Evolutionary conservation across 2,329 filamentous ascomycete genomes (phyloP).

Genomic region (Coniochaeta sp.): DNA sequence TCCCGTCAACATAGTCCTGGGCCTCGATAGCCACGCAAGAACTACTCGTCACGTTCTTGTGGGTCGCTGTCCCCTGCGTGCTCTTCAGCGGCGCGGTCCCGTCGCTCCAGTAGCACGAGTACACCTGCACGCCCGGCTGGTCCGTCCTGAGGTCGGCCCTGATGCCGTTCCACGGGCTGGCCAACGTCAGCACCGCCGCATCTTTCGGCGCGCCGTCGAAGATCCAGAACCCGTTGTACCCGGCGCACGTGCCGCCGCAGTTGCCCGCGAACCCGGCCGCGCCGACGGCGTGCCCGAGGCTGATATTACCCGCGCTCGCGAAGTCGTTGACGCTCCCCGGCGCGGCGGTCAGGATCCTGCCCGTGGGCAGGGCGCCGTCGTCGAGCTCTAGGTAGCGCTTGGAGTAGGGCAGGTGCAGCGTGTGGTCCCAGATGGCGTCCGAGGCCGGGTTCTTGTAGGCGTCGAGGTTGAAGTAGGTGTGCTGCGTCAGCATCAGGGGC

Average conservation of each 20-base stretch:
- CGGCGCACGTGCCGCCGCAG: conserved; percentile 59
- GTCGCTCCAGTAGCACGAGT: conserved; percentile 55
- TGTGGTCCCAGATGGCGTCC: conserved; percentile 52
- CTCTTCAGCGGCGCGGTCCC: conserved; percentile 46
- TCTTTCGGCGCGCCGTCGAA: conserved; percentile 32
- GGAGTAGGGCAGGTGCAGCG: conserved; percentile 55
- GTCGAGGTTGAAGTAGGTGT: conserved; percentile 64
- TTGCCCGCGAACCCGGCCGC: conserved; percentile 51
- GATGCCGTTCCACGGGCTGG: conserved; percentile 59
- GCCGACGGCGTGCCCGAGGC: conserved; percentile 53
- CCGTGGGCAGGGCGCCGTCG: conserved; percentile 50
- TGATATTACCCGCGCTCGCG: conserved; percentile 51
- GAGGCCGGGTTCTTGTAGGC: conserved; percentile 52
- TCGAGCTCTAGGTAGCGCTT: conserved; percentile 50
- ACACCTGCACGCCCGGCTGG: conserved; percentile 64
- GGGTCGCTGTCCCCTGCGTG: conserved; percentile 44
- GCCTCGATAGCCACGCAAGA: conserved; percentile 71
- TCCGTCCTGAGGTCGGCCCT: conserved; percentile 63
- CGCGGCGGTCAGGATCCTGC: conserved; percentile 49
- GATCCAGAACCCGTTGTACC: conserved; percentile 59
- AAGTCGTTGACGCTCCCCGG: conserved; percentile 56
- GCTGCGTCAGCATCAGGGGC: conserved; percentile 56
- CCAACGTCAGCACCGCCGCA: conserved; percentile 44
- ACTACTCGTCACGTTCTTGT: conserved; percentile 45
- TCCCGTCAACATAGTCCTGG: conserved; percentile 70